Conservation (phyloP, 139 green algal genomes). For the Gonium pectorale region DNA sequence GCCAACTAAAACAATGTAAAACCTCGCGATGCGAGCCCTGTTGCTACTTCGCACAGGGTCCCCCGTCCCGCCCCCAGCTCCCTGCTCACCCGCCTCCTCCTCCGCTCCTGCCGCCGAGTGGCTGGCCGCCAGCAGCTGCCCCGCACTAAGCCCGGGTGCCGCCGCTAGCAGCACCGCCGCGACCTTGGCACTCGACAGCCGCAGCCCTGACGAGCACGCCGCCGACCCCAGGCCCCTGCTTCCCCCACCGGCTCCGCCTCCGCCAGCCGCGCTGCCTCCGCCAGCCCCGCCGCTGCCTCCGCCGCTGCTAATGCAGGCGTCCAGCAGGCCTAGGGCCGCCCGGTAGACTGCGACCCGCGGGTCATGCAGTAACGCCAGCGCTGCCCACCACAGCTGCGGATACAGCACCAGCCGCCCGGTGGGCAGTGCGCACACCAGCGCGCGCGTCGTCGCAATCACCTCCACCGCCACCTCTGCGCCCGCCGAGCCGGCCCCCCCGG, state of each 20-base stretch:
- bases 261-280: background rate
- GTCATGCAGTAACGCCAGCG: conserved; percentile 79
- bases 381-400: conserved; percentile 86
- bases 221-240: too few species aligned
- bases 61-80: background rate
- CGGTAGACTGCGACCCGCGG: conserved; percentile 82
- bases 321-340: conserved; percentile 72
- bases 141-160: conserved; percentile 45
- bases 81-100: background rate
- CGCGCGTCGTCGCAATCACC: conserved; percentile 34
- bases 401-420: conserved; percentile 83
- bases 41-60: too few species aligned
- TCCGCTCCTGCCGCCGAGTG: conserved; percentile 4
- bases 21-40: too few species aligned
- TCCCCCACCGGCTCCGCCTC: conserved; percentile 54
- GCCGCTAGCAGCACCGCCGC: conserved; percentile 84
- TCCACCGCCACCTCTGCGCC: conserved; percentile 34
- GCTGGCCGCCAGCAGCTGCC: conserved; percentile 25
- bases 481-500: background rate
- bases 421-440: conserved; percentile 69
- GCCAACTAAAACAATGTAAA: too few species aligned
- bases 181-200: conserved; percentile 64
- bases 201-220: too few species aligned
- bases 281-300: background rate
- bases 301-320: background rate